Evolutionary conservation across 139 green algal genomes (phyloP).

Genomic region (Edaphochlamys debaryana): DNA sequence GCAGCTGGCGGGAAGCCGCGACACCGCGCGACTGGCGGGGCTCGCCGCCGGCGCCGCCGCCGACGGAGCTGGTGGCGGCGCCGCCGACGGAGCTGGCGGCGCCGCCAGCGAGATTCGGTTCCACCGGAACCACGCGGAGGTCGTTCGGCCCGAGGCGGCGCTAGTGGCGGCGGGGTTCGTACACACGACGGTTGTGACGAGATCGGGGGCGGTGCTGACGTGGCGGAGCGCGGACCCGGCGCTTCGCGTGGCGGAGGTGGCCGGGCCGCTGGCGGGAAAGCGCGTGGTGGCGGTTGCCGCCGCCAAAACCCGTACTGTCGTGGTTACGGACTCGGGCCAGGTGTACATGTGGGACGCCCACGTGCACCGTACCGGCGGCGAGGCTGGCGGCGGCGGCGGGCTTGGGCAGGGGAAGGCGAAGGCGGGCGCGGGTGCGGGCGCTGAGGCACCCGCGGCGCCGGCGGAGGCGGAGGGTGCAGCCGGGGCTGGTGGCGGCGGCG

Average conservation of each 20-base stretch:
- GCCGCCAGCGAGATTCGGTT: slow-evolving; percentile 62
- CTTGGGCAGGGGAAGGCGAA: not conserved
- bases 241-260: slow-evolving; percentile 71
- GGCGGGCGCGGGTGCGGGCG: not conserved
- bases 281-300: slow-evolving; percentile 75
- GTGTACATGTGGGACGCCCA: slow-evolving; percentile 89
- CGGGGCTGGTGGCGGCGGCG: slow-evolving; percentile 2
- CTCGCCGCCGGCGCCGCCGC: not conserved
- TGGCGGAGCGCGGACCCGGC: slow-evolving; percentile 75
- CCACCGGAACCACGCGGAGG: slow-evolving; percentile 76
- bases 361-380: slow-evolving; percentile 6
- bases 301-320: slow-evolving; percentile 89
- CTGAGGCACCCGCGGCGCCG: not conserved
- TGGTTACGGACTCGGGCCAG: slow-evolving; percentile 77
- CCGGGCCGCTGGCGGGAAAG: slow-evolving; percentile 71
- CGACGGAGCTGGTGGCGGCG: not conserved
- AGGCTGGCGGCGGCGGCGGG: slow-evolving; percentile 42
- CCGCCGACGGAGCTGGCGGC: not conserved
- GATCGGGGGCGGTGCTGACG: slow-evolving; percentile 72
- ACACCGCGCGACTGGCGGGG: slow-evolving; percentile 42
- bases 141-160: slow-evolving; percentile 68
- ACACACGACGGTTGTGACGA: slow-evolving; percentile 75
- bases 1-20: slow-evolving; percentile 62
- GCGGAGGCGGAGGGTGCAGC: not conserved
- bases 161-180: slow-evolving; percentile 75